A percentile compares a stretch with the other conserved stretches of the same genome.
These are phyloP conservation scores for Arachnomyces sp. DNA, from an alignment of 2,329 filamentous ascomycete species.

Conservation along the genomic window DNA sequence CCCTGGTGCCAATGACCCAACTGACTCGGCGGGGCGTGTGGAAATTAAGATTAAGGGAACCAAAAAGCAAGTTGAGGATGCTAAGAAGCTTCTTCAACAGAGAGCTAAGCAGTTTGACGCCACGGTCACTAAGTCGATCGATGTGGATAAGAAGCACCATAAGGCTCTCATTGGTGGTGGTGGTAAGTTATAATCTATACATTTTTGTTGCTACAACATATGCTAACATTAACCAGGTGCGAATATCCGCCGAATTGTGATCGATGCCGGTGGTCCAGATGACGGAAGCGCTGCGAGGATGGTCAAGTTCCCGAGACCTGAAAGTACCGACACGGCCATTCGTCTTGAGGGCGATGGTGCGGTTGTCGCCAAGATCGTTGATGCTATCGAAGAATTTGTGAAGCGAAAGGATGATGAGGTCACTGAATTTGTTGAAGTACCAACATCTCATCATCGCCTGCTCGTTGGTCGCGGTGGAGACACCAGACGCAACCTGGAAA, in stretches of 20 bases:
- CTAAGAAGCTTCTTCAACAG: slow-evolving; percentile 82
- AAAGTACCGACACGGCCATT: slow-evolving; percentile 73
- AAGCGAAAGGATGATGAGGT: slow-evolving; percentile 77
- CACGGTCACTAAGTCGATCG: slow-evolving; percentile 74
- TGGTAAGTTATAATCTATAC: slow-evolving; percentile 52
- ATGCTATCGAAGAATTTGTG: slow-evolving; percentile 73
- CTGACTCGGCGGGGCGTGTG: slow-evolving; percentile 59
- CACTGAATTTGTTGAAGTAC: slow-evolving; percentile 70
- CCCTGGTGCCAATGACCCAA: slow-evolving; percentile 66
- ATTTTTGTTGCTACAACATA: slow-evolving; percentile 1
- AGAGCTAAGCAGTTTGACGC: slow-evolving; percentile 83
- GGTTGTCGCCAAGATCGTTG: slow-evolving; percentile 82
- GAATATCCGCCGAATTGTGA: slow-evolving; percentile 78
- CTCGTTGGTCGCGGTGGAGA: slow-evolving; percentile 91
- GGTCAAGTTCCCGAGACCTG: slow-evolving; percentile 89
- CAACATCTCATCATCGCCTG: slow-evolving; percentile 79
- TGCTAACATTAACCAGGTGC: slow-evolving; percentile 55
- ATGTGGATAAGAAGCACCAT: slow-evolving; percentile 93
- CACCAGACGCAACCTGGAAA: slow-evolving; percentile 74
- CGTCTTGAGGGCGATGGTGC: slow-evolving; percentile 77
- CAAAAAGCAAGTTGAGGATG: slow-evolving; percentile 80
- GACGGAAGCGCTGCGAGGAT: slow-evolving; percentile 80
- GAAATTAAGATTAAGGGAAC: slow-evolving; percentile 91
- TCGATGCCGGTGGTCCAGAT: slow-evolving; percentile 80
- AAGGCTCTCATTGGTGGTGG: slow-evolving; percentile 73